These are phyloP conservation scores for Botrytis paeoniae DNA, from an alignment of 2,329 filamentous ascomycete genomes.

Conservation along the genomic window DNA sequence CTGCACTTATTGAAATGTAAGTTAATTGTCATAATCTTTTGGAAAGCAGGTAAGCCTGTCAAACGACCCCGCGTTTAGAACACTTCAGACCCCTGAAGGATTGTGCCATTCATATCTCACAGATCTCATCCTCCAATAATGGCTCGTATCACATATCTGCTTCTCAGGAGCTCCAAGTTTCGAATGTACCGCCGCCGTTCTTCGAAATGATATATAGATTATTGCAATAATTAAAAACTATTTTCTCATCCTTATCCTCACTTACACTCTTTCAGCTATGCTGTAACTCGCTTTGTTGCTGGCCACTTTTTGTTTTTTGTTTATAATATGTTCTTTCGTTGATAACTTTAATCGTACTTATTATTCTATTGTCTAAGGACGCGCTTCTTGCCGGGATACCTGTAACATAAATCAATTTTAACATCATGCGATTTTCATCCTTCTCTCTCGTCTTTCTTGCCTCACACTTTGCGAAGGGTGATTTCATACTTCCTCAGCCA, in stretches of 20 bases:
- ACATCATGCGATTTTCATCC: neutral
- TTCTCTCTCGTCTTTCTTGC: neutral
- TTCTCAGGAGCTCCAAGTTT: neutral
- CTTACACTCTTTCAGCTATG: slow-evolving; percentile 2
- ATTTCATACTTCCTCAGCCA: neutral
- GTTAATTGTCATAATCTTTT: neutral
- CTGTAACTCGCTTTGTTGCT: neutral
- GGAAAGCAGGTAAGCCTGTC: neutral
- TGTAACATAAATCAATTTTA: neutral
- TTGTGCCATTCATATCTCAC: neutral
- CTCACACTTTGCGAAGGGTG: neutral
- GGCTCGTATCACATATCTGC: neutral
- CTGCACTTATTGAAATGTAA: neutral
- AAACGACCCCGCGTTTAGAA: slow-evolving; percentile 12
- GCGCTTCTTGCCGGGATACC: neutral
- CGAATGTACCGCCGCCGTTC: neutral
- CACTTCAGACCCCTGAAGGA: neutral
- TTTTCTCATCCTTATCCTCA: neutral
- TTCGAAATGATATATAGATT: neutral
- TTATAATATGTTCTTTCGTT: neutral
- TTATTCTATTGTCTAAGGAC: neutral
- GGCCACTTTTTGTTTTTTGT: neutral
- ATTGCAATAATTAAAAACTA: neutral
- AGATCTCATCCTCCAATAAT: neutral
- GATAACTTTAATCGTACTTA: no score